Evolutionary conservation across 352 stramenopile species (phyloP).

Genomic region (Pythium rishiriense): DNA sequence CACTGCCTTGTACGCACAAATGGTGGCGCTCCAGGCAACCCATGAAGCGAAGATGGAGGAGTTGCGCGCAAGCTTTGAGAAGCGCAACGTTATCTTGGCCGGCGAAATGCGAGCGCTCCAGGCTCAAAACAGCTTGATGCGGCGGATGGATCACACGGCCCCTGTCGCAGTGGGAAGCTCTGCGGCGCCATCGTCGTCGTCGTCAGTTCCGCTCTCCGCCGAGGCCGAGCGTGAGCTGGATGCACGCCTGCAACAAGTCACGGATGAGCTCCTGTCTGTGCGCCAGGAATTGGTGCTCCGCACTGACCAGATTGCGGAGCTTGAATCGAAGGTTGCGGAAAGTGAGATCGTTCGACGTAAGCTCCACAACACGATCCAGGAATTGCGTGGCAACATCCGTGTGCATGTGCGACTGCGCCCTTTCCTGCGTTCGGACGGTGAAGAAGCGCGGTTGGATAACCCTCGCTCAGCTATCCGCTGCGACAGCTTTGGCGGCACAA

Average conservation of each 20-base stretch:
- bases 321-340: slow-evolving; percentile 64
- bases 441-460: slow-evolving; percentile 45
- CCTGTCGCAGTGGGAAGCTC: background rate
- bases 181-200: background rate
- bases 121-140: slow-evolving; percentile 76
- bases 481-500: slow-evolving; percentile 70
- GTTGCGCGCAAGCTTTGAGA: slow-evolving; percentile 62
- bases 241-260: slow-evolving; percentile 65
- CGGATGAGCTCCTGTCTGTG: slow-evolving; percentile 59
- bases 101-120: slow-evolving; percentile 80
- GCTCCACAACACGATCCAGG: slow-evolving; percentile 99
- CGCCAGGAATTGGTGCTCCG: slow-evolving; percentile 69
- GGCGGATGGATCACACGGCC: slow-evolving; percentile 25
- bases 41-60: slow-evolving; percentile 86
- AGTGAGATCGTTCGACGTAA: slow-evolving; percentile 85
- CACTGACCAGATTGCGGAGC: slow-evolving; percentile 59
- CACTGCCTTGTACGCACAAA: slow-evolving; percentile 82
- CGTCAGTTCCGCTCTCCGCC: slow-evolving; percentile 9
- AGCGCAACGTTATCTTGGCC: slow-evolving; percentile 64
- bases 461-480: slow-evolving; percentile 58
- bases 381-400: slow-evolving; percentile 98
- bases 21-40: slow-evolving; percentile 81
- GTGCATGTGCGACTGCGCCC: slow-evolving; percentile 96
- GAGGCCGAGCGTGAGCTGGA: slow-evolving; percentile 51
- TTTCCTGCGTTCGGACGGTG: slow-evolving; percentile 85